Base-by-base conservation (phyloP, 805 yeast species). In the Ogataea allantospora region DNA sequence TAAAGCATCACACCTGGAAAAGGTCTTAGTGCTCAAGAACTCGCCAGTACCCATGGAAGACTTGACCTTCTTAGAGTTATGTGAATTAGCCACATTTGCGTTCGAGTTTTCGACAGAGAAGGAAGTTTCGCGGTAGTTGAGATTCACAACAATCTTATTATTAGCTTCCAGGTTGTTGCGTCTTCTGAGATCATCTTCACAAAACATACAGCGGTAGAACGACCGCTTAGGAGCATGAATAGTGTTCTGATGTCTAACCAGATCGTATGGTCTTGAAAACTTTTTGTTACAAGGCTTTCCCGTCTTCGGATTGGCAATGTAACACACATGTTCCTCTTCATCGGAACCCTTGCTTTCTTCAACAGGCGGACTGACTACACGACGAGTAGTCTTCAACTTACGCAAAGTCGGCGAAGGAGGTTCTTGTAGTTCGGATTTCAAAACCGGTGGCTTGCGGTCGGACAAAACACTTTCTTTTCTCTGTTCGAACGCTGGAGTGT, bases 191-290 rank as follows among this genome's bases (percentile, higher is more conserved):
- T 75, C 80, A 50, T 77, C 82, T 40, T 84, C 93, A 65, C 99
- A 91, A 30, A 83, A 80, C 50, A 79, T 80, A 62, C 99, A 91
- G 57, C 84, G 80, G 68, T 81, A 93, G 33, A 83, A 78, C 53
- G 84, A 84, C 63, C 91, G 83, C 58, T 82, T 83, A 32, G 84
- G 73, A 1, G 97, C 93, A 61, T 91, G 99, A 38, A 91, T 89
- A 0, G 98, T 93, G 55, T 91, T 95, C 62, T 91, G 96, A 62
- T 91, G 99, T 53, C 99, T 77, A 17, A 89, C 83, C 55, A 91
- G 70, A 66, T 91, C 99, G 58, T 91, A 91, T 13, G 96, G 95
- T 55, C 99, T 77, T 12, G 97, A 88, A 57, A 91, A 91, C 54
- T 80, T 79, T 63, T 85, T 85, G 50, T 73, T 65, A 62, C 96